phyloP scores from a whole-genome alignment of 441 rosid genomes.

The Gossypium laxum region DNA sequence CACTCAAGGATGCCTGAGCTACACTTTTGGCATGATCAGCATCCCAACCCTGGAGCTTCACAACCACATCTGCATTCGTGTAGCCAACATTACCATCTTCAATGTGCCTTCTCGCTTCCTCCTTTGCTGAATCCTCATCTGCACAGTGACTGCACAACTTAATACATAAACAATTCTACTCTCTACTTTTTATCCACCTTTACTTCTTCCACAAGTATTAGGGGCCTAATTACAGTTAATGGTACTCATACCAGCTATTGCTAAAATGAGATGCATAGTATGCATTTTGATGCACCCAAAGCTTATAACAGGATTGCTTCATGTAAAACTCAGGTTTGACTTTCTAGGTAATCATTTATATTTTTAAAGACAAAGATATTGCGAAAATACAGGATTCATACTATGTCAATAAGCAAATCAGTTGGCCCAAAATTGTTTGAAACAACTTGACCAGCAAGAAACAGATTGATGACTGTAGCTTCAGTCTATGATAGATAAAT shows the following conservation, averaged over 20 bases:
- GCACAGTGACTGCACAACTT: slow-evolving; percentile 4
- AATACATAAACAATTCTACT: neutral
- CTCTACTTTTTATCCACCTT: neutral
- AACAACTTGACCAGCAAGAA: neutral
- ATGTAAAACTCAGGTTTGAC: neutral
- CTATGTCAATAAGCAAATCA: neutral
- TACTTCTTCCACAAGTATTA: neutral
- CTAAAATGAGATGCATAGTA: neutral
- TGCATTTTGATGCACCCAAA: neutral
- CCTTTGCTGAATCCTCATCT: slow-evolving; percentile 72
- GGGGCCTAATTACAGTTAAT: neutral
- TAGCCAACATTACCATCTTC: slow-evolving; percentile 48
- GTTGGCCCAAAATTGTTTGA: neutral
- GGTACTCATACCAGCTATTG: neutral
- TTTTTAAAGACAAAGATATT: neutral
- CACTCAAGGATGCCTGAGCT: slow-evolving; percentile 76
- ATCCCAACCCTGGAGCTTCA: slow-evolving; percentile 84
- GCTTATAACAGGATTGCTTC: neutral
- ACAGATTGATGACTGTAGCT: neutral
- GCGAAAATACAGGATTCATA: neutral
- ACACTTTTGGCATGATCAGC: slow-evolving; percentile 58
- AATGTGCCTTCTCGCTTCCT: slow-evolving; percentile 53
- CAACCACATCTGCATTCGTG: slow-evolving; percentile 78
- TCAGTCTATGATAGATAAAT: neutral
- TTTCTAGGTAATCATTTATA: neutral